phyloP scores from a whole-genome alignment of 768 basidiomycete species.

The Kockovaella imperatae region DNA sequence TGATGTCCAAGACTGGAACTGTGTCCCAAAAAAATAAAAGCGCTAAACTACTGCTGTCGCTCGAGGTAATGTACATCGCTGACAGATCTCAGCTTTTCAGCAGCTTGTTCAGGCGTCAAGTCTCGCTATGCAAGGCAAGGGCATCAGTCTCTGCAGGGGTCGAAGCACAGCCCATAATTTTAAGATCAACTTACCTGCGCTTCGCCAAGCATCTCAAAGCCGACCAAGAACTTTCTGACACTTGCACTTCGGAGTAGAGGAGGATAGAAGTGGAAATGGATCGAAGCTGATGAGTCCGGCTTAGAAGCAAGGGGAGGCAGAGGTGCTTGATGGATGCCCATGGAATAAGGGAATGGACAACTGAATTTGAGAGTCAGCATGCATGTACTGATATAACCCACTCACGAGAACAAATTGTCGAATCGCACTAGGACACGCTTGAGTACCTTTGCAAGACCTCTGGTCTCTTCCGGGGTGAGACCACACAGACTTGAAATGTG shows the following conservation, averaged over 20 bases:
- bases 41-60: too few species aligned
- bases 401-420: constrained; percentile 41
- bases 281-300: constrained; percentile 53
- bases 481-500: constrained; percentile 67
- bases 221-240: constrained; percentile 82
- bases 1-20: too few species aligned
- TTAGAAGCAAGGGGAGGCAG: constrained; percentile 14
- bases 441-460: constrained; percentile 52
- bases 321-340: constrained; percentile 79
- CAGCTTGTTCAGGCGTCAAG: constrained; percentile 81
- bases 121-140: constrained; percentile 53
- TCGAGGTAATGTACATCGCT: constrained; percentile 57
- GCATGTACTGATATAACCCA: too few species aligned
- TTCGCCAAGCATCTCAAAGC: constrained; percentile 89
- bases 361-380: too few species aligned
- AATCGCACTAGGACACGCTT: constrained; percentile 30
- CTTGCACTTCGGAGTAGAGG: constrained; percentile 73
- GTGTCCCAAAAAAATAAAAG: too few species aligned
- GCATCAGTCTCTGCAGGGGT: not conserved
- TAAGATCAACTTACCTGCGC: constrained; percentile 54
- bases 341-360: constrained; percentile 86
- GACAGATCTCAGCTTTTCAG: constrained; percentile 54
- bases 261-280: constrained; percentile 81
- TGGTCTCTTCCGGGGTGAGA: constrained; percentile 57
- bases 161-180: not conserved